Conservation (phyloP, 2,329 filamentous ascomycete genomes). For the Colletotrichum sp. region DNA sequence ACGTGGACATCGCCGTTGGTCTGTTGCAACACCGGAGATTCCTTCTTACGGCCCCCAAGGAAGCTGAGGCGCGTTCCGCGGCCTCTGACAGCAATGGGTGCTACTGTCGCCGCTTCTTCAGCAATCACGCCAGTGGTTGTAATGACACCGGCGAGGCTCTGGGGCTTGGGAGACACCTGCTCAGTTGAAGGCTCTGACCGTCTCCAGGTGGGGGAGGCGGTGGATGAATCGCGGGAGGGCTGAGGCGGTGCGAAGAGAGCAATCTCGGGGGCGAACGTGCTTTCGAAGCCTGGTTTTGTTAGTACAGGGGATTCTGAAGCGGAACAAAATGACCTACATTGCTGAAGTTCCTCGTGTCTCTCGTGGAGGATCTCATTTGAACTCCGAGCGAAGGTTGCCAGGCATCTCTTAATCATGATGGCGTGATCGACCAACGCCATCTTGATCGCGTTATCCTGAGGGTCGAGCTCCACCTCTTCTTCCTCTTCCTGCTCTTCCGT, state of each 20-base stretch:
- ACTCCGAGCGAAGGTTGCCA: constrained; percentile 72
- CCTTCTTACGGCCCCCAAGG: constrained; percentile 58
- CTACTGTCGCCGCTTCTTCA: constrained; percentile 56
- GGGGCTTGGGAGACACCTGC: constrained; percentile 31
- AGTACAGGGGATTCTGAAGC: background rate
- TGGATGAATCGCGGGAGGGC: constrained; percentile 44
- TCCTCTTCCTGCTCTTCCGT: constrained; percentile 51
- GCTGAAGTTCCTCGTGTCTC: constrained; percentile 64
- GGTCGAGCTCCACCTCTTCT: constrained; percentile 53
- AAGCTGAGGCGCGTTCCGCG: constrained; percentile 63
- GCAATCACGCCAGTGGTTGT: constrained; percentile 36
- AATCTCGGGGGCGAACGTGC: constrained; percentile 70
- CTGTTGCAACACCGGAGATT: constrained; percentile 30
- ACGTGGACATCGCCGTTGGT: constrained; percentile 31
- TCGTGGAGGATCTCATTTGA: constrained; percentile 62
- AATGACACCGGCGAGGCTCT: constrained; percentile 37
- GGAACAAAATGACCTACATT: constrained; percentile 56
- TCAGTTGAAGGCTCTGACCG: constrained; percentile 54
- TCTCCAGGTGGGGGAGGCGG: constrained; percentile 50
- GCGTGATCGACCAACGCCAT: constrained; percentile 90
- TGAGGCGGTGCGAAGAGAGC: constrained; percentile 63
- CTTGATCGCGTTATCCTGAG: constrained; percentile 79
- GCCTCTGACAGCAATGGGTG: constrained; percentile 55
- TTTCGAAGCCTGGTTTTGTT: constrained; percentile 59
- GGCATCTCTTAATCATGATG: constrained; percentile 82